These are phyloP conservation scores for Yamadazyma spencermartinsiae DNA, from an alignment of 1,139 yeast genomes.

Conservation along the genomic window DNA sequence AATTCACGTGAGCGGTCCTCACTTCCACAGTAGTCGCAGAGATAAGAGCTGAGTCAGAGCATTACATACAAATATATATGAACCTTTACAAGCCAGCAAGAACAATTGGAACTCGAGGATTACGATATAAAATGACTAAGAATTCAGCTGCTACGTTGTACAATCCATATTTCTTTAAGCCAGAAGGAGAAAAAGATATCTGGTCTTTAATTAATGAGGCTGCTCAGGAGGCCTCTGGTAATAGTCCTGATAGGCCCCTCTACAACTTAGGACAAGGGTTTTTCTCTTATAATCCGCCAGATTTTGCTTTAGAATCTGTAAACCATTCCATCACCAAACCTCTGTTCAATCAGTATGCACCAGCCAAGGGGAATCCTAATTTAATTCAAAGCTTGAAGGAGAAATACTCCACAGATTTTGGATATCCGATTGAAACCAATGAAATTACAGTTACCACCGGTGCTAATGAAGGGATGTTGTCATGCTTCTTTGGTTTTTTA, in stretches of 20 bases:
- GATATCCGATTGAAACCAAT: conserved; percentile 57
- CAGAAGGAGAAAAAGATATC: conserved; percentile 74
- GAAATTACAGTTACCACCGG: conserved; percentile 89
- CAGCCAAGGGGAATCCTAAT: conserved; percentile 82
- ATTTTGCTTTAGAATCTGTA: conserved; percentile 85
- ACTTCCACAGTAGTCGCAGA: neutral
- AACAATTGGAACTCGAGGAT: neutral
- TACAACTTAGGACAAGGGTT: conserved; percentile 95
- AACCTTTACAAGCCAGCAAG: neutral
- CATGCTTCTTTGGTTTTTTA: conserved; percentile 81
- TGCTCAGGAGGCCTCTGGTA: conserved; percentile 60
- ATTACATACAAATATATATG: neutral
- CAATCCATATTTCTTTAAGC: conserved; percentile 60
- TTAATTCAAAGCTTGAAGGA: conserved; percentile 67
- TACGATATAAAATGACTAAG: conserved; percentile 7
- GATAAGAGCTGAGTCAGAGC: neutral
- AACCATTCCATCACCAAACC: conserved; percentile 70
- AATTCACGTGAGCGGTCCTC: neutral
- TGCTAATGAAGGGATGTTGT: conserved; percentile 91
- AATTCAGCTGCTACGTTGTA: conserved; percentile 27
- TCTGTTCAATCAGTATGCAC: conserved; percentile 86
- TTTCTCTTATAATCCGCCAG: conserved; percentile 92
- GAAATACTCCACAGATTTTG: conserved; percentile 68
- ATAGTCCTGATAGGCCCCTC: conserved; percentile 65
- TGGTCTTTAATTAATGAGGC: conserved; percentile 97